Evolutionary conservation across 371 early-diverging fungal species (phyloP), one percentile per base, ranked within the genome.

Genomic region (Funneliformis caledonium): DNA sequence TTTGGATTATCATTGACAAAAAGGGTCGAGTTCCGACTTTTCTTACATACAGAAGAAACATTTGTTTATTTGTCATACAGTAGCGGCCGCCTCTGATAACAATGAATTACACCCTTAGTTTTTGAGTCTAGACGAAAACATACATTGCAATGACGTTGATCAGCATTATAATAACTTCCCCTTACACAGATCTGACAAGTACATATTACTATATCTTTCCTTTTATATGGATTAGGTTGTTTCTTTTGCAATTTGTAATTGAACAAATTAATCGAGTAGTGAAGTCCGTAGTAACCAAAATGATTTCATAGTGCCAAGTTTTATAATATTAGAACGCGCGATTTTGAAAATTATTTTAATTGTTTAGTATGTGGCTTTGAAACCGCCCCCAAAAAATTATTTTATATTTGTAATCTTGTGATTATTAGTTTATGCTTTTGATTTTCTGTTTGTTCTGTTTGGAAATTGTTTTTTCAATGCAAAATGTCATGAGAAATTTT

Each of bases 301-400:
- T 56, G 56, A 56, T 56, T 56, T 56, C 56, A 56, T 56, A 56
- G 56, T 56, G 56, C 56, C 56, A 56, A 56, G n/a, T 19, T 56
- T 16, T 6, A 19, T 56, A 56, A 56, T 19, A 56, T 56, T 56
- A 19, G 56, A 56, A 56, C 19, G 19, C 52, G 52, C 56, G 56
- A 19, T 56, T 56, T 19, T 19, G 19, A 50, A 56, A 19, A 56
- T 56, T 19, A 52, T 52, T 56, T 56, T 56, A 19, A 56, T 56
- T 56, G 56, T 56, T 56, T 56, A 56, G 19, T 19, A 56, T 56
- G 56, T 56, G 56, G 56, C 56, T 56, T 52, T 56, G 16, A 6
- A 56, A 56, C 5, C 16, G 7, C 19, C 19, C 19, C 56, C 56
- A 16, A 16, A 56, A 16, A 19, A 16, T 7, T 5, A 56, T 56